Evolutionary conservation across 352 stramenopile genomes (phyloP), one percentile per base, ranked within the genome.

Genomic region (Globisporangium alternatum): DNA sequence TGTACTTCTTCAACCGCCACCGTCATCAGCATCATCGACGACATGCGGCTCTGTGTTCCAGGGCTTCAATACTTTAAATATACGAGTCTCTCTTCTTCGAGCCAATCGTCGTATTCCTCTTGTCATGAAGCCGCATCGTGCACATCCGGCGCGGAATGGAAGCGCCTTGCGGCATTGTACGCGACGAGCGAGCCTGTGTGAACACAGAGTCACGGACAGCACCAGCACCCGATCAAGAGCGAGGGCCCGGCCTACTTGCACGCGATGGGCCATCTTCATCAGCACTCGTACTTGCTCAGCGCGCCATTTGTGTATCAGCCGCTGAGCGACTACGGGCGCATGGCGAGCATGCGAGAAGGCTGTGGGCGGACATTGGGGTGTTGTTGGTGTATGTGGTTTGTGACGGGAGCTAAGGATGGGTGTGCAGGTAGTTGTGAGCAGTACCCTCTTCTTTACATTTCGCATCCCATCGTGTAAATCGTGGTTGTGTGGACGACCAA

Each of bases 331-430:
- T 81, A 68, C 58, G 56, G 64, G 15, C 70, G 65, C 22, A 64
- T 73, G 66, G 63, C 66, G 39, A 76, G 58, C 48, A 75, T 81
- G 64, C 77, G 66, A 68, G 28, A 44, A 43, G 41, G 7, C 3
- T 8, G 28, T 30, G 19, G 19, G 52, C 1, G 10, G 30, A 13
- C 35, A 43, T 1, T 31, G 8, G 41, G 33, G 39, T 39, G 55
- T 48, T 25, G 28, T n/a, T 43, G 51, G 3, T 25, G 43, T 56
- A 30, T 22, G 0, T n/a, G 8, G 8, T 19, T 19, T 22, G 13
- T 2, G 49, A 68, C 57, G 55, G 64, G 21, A 69, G 64, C 21
- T n/a, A n/a, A n/a, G n/a, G n/a, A n/a, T n/a, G n/a, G n/a, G n/a
- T n/a, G n/a, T n/a, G n/a, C n/a, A n/a, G n/a, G n/a, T n/a, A n/a